phyloP scores from a whole-genome alignment of 495 filamentous ascomycete genomes.

The Staphylotrichum tortipilum region DNA sequence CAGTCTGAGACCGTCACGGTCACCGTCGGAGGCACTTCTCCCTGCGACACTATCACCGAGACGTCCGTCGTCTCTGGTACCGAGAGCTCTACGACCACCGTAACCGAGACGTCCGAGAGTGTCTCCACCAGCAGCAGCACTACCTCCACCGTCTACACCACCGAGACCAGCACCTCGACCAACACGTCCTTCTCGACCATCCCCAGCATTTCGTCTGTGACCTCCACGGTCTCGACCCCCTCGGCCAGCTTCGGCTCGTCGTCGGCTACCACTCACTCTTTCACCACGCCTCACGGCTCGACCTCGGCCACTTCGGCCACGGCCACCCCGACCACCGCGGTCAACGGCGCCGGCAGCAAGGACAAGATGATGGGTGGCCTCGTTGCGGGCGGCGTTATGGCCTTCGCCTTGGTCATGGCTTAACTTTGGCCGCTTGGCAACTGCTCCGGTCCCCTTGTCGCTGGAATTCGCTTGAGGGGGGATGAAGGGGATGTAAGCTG shows the following conservation, averaged over 20 bases:
- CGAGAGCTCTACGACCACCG: background rate
- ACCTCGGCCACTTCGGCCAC: background rate
- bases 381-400: background rate
- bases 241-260: background rate
- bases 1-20: background rate
- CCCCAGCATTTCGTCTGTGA: background rate
- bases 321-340: background rate
- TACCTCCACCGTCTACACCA: background rate
- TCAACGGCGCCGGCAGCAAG: constrained; percentile 3
- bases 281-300: background rate
- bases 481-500: too few species aligned
- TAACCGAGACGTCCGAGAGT: too few species aligned
- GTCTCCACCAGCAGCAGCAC: background rate
- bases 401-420: background rate
- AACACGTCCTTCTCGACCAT: background rate
- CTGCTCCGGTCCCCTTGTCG: too few species aligned
- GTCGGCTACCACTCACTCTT: background rate
- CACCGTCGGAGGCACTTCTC: background rate
- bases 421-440: background rate
- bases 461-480: background rate
- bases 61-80: too few species aligned
- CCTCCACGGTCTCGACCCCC: background rate
- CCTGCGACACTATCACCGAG: background rate
- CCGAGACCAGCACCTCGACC: constrained; percentile 1
- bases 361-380: background rate